A percentile compares a stretch with the other conserved stretches of the same genome.
These are phyloP conservation scores for Fusarium nelsonii DNA, from an alignment of 2,329 filamentous ascomycete species.

Conservation along the genomic window DNA sequence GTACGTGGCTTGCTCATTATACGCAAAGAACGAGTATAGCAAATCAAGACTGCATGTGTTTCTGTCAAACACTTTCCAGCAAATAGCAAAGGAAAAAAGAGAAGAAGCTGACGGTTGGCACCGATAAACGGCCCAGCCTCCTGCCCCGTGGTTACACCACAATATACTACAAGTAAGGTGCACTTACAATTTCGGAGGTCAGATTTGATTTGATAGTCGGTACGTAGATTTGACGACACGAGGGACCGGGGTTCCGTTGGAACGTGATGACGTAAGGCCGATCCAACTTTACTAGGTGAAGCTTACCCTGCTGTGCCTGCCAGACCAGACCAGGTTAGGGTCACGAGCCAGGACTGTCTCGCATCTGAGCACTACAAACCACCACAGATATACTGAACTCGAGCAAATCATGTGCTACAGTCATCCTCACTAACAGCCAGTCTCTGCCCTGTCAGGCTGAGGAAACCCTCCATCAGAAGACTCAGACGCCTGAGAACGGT, in stretches of 20 bases:
- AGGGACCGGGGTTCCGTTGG: neutral
- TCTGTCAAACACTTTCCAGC: neutral
- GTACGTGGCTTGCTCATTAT: neutral
- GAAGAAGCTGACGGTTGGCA: neutral
- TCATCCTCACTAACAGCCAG: slow-evolving; percentile 35
- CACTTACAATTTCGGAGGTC: neutral
- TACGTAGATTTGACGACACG: neutral
- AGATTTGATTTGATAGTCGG: neutral
- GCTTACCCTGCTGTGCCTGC: neutral
- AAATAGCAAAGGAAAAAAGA: neutral
- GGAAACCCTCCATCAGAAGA: slow-evolving; percentile 50
- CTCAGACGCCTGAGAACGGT: slow-evolving; percentile 45
- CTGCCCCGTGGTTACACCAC: neutral
- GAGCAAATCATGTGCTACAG: slow-evolving; percentile 44
- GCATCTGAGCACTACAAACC: slow-evolving; percentile 27
- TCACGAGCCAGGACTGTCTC: slow-evolving; percentile 43
- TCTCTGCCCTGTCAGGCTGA: slow-evolving; percentile 40
- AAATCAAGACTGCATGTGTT: neutral
- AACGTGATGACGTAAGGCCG: slow-evolving; percentile 47
- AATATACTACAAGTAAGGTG: too few species aligned
- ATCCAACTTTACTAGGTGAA: slow-evolving; percentile 17
- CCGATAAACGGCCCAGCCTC: slow-evolving; percentile 19
- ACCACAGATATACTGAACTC: slow-evolving; percentile 28
- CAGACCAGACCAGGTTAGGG: slow-evolving; percentile 6
- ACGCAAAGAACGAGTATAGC: neutral